Conservation (phyloP, 1,284 basidiomycete genomes). For the Retiboletus flavoniger region DNA sequence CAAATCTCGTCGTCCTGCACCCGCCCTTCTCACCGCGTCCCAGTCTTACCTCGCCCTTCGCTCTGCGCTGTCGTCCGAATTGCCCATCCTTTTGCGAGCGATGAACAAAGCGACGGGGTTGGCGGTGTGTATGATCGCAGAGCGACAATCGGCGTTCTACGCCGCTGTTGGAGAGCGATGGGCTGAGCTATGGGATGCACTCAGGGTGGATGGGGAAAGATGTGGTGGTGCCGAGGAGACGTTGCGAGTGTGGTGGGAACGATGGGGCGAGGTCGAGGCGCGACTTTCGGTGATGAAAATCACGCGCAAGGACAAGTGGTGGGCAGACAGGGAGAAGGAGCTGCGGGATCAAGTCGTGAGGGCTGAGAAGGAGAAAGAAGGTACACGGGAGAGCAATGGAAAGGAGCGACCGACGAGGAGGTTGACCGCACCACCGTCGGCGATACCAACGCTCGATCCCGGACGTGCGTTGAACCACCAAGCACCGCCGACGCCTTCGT, state of each 20-base stretch:
- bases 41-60: slow-evolving; percentile 72
- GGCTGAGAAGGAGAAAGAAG: slow-evolving; percentile 19
- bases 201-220: slow-evolving; percentile 71
- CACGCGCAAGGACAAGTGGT: slow-evolving; percentile 34
- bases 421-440: slow-evolving; percentile 14
- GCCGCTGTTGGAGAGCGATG: slow-evolving; percentile 57
- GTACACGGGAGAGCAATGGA: slow-evolving; percentile 12
- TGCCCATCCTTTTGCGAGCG: slow-evolving; percentile 60
- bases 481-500: slow-evolving; percentile 10
- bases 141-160: slow-evolving; percentile 61
- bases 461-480: slow-evolving; percentile 10
- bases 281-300: slow-evolving; percentile 48
- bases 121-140: slow-evolving; percentile 49
- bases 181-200: slow-evolving; percentile 75
- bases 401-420: slow-evolving; percentile 18
- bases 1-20: slow-evolving; percentile 59
- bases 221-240: slow-evolving; percentile 66
- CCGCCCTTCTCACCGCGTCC: slow-evolving; percentile 64
- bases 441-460: slow-evolving; percentile 24
- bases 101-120: slow-evolving; percentile 56
- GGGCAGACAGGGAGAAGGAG: slow-evolving; percentile 32
- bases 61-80: slow-evolving; percentile 63
- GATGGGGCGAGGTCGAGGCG: slow-evolving; percentile 64
- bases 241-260: slow-evolving; percentile 60
- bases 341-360: slow-evolving; percentile 23